phyloP scores from a whole-genome alignment of 1,284 basidiomycete species.

The Ustilago sp. region DNA sequence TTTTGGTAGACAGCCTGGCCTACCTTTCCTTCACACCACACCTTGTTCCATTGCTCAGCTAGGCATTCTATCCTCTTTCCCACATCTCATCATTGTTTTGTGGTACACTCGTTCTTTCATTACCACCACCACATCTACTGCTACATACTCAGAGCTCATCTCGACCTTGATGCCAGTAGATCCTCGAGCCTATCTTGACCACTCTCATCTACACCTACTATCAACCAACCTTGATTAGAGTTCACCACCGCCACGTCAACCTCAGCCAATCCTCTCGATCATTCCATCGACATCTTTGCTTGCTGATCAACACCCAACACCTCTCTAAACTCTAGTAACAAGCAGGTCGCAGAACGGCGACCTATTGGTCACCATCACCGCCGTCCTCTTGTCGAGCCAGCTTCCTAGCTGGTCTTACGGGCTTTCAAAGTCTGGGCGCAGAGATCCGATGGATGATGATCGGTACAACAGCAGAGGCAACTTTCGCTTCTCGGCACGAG shows the following conservation, averaged over 20 bases:
- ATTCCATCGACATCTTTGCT: conserved; percentile 1
- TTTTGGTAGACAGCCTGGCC: not conserved
- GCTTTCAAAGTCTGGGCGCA: conserved; percentile 25
- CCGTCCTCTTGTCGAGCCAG: conserved; percentile 31
- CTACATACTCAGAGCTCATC: not conserved
- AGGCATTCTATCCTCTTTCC: not conserved
- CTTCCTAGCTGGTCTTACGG: conserved; percentile 44
- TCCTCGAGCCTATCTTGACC: conserved; percentile 6
- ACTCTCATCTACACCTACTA: not conserved
- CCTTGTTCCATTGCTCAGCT: not conserved
- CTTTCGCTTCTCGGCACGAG: conserved; percentile 25
- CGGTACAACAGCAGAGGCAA: conserved; percentile 33
- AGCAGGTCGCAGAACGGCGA: conserved; percentile 34
- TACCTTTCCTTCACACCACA: conserved; percentile 9
- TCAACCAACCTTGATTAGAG: not conserved
- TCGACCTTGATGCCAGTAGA: conserved; percentile 3
- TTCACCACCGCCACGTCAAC: not conserved
- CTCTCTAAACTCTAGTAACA: conserved; percentile 7
- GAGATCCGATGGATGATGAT: conserved; percentile 48
- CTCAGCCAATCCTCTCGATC: conserved; percentile 1
- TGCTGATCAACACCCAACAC: not conserved
- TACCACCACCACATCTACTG: not conserved
- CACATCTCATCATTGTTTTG: conserved; percentile 7
- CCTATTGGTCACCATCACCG: conserved; percentile 43
- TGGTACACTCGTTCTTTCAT: not conserved